These are phyloP conservation scores for Haplosporangium gracile DNA, from an alignment of 192 early-diverging fungal genomes.

Conservation along the genomic window DNA sequence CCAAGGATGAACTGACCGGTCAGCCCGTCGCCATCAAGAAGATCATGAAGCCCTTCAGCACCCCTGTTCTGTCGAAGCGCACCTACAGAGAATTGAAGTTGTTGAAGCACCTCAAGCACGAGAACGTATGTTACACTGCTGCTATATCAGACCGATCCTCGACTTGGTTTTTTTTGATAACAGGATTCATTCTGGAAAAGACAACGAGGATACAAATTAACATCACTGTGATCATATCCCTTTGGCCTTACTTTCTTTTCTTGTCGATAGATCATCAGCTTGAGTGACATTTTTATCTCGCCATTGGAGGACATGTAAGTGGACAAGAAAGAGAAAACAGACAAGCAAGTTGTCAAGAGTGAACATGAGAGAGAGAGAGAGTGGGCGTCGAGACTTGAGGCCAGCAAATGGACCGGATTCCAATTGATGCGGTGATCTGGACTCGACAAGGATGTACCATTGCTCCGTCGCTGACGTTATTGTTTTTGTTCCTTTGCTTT, in stretches of 20 bases:
- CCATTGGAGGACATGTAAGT: conserved; percentile 91
- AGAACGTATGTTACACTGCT: conserved; percentile 76
- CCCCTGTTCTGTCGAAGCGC: conserved; percentile 92
- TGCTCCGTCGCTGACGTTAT: background rate
- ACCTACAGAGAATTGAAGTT: conserved; percentile 97
- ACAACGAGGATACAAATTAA: background rate
- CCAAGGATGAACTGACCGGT: conserved; percentile 88
- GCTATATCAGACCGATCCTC: background rate
- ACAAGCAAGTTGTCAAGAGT: background rate
- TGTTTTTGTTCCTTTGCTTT: background rate
- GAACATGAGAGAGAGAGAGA: background rate
- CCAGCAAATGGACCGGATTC: background rate
- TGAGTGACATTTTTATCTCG: conserved; percentile 95
- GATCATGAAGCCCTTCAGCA: conserved; percentile 95
- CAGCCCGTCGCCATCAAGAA: conserved; percentile 96
- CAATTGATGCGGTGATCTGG: conserved; percentile 11
- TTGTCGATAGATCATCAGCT: conserved; percentile 79
- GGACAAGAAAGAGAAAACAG: background rate
- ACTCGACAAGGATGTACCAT: background rate
- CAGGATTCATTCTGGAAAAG: background rate
- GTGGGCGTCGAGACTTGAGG: background rate
- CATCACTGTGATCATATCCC: background rate
- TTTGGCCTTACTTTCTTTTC: background rate
- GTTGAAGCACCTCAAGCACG: conserved; percentile 92
- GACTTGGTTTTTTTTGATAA: background rate